Evolutionary conservation across 495 filamentous ascomycete species (phyloP).

Genomic region (Aspergillus indologenus): DNA sequence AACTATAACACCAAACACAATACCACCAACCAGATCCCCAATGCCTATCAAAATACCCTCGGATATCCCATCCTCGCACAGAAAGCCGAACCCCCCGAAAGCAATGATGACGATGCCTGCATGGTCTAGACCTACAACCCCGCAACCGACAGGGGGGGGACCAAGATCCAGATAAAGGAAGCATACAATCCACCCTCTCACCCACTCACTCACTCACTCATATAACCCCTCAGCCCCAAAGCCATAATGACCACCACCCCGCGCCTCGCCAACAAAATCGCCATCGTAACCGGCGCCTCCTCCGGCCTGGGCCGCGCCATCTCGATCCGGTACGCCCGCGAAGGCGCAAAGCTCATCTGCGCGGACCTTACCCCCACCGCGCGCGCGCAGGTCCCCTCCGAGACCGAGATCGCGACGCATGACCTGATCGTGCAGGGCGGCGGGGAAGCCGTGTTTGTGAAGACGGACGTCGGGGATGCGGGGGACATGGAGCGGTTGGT

Average conservation of each 20-base stretch:
- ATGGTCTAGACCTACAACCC: too few relatives aligned
- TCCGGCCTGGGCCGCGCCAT: slow-evolving; percentile 50
- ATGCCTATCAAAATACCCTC: too few relatives aligned
- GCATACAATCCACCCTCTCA: too few relatives aligned
- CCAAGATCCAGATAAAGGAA: too few relatives aligned
- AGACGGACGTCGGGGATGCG: slow-evolving; percentile 43
- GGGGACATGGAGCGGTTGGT: slow-evolving; percentile 39
- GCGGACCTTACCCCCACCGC: slow-evolving; percentile 41
- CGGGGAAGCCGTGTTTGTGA: slow-evolving; percentile 43
- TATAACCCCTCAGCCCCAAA: too few relatives aligned
- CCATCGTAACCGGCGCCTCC: slow-evolving; percentile 49
- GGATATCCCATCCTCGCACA: too few relatives aligned
- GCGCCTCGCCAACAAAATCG: slow-evolving; percentile 36
- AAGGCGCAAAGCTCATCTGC: slow-evolving; percentile 49
- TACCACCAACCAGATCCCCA: too few relatives aligned
- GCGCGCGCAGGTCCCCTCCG: slow-evolving; percentile 25
- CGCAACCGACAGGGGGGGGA: too few relatives aligned
- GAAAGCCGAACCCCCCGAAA: too few relatives aligned
- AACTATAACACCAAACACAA: too few relatives aligned
- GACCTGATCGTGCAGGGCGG: slow-evolving; percentile 36
- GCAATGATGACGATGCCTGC: too few relatives aligned
- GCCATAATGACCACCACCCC: not conserved
- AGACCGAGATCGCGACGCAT: slow-evolving; percentile 37
- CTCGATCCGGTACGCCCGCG: slow-evolving; percentile 36
- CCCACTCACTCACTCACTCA: too few relatives aligned